Evolutionary conservation across 2,329 filamentous ascomycete genomes (phyloP).

Genomic region (Fonsecaea pugnacius): DNA sequence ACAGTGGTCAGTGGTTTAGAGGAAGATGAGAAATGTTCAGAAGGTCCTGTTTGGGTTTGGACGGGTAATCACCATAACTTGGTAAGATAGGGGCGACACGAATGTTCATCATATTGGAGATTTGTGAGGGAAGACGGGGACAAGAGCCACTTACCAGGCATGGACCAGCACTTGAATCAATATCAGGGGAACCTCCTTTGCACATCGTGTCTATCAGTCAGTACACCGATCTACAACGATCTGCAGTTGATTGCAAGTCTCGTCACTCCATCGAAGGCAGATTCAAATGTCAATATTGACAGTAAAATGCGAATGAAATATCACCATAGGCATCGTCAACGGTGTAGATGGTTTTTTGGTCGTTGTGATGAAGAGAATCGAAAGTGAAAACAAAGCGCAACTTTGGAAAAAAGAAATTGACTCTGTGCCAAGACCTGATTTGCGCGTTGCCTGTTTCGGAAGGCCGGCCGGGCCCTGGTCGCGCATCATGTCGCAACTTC

Average conservation of each 20-base stretch:
- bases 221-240: not conserved
- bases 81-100: slow-evolving; percentile 69
- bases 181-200: not conserved
- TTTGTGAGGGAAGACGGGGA: slow-evolving; percentile 23
- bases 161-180: not conserved
- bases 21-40: slow-evolving; percentile 47
- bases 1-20: not conserved
- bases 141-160: slow-evolving; percentile 11
- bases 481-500: slow-evolving; percentile 6
- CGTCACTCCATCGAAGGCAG: not conserved
- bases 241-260: not conserved
- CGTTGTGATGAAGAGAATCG: not conserved
- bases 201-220: not conserved
- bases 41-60: slow-evolving; percentile 59
- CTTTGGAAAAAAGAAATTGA: slow-evolving; percentile 5
- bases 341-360: not conserved
- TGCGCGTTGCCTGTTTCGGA: slow-evolving; percentile 20
- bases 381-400: slow-evolving; percentile 8
- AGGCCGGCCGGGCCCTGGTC: not conserved
- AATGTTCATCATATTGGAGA: slow-evolving; percentile 58
- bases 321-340: not conserved
- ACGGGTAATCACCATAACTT: slow-evolving; percentile 64
- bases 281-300: not conserved
- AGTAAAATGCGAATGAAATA: not conserved
- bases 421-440: slow-evolving; percentile 21